A percentile compares a stretch with the other conserved stretches of the same genome.
Evolutionary conservation across 177 flowering plant species (phyloP).

Genomic region (Vitis hybrid): DNA sequence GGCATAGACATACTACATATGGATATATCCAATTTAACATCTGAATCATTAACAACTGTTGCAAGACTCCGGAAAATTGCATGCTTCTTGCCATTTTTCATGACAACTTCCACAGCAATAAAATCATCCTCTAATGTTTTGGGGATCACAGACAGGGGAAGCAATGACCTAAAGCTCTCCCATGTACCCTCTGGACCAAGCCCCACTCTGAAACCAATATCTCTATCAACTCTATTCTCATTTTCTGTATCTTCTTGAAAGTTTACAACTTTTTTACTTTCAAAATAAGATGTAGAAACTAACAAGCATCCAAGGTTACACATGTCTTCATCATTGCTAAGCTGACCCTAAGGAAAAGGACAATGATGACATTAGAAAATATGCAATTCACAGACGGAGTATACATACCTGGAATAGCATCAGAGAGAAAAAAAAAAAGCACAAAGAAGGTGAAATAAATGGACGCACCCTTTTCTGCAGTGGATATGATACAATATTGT

Average conservation of each 20-base stretch:
- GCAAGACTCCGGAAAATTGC: conserved; percentile 81
- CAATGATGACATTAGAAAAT: neutral
- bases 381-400: neutral
- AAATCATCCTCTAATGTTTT: conserved; percentile 56
- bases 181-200: conserved; percentile 69
- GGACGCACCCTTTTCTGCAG: conserved; percentile 62
- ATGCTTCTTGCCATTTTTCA: conserved; percentile 93
- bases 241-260: conserved; percentile 39
- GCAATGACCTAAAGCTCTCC: conserved; percentile 77
- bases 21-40: conserved; percentile 63
- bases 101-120: conserved; percentile 74
- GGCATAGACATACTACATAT: conserved; percentile 43
- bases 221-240: conserved; percentile 43
- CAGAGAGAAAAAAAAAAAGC: neutral
- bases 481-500: conserved; percentile 56
- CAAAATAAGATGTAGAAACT: conserved; percentile 79
- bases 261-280: conserved; percentile 57
- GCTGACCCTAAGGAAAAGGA: conserved; percentile 43
- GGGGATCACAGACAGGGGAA: conserved; percentile 81
- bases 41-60: conserved; percentile 76
- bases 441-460: neutral
- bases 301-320: conserved; percentile 46
- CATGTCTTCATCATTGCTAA: conserved; percentile 34
- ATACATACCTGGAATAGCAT: neutral
- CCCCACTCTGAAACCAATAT: conserved; percentile 77